Conservation (phyloP, 768 basidiomycete genomes). For the Mycena vulgaris region DNA sequence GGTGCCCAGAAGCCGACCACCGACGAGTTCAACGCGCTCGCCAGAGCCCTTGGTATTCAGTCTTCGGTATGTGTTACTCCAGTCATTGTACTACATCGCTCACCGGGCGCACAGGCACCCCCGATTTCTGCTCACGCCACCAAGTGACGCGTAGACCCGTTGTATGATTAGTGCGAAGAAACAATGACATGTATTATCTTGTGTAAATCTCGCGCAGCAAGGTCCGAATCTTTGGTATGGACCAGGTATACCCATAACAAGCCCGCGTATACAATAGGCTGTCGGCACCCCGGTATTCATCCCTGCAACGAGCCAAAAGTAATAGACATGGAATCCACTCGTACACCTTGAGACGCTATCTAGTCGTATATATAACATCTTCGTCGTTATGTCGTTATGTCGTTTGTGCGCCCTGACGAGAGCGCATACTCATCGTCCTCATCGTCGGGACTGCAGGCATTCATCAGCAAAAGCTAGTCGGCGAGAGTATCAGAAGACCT, state of each 20-base stretch:
- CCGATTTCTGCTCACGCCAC: constrained; percentile 24
- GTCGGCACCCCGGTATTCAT: no score
- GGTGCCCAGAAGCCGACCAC: constrained; percentile 59
- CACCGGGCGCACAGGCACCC: constrained; percentile 3
- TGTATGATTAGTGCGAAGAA: constrained; percentile 25
- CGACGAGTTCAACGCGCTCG: constrained; percentile 66
- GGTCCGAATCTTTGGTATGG: background rate
- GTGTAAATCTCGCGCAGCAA: background rate
- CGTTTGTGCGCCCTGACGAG: constrained; percentile 44
- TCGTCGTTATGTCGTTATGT: background rate
- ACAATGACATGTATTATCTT: constrained; percentile 14
- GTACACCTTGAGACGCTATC: constrained; percentile 1
- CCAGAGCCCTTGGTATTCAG: constrained; percentile 58
- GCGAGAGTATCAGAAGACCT: constrained; percentile 49
- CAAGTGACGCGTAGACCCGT: constrained; percentile 15
- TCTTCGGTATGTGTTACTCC: constrained; percentile 46
- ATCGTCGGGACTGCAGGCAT: constrained; percentile 71
- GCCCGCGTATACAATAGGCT: constrained; percentile 2
- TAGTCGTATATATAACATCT: background rate
- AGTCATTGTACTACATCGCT: background rate
- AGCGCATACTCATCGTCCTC: constrained; percentile 75
- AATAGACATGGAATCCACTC: background rate
- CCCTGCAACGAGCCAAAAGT: background rate
- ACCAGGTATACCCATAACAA: background rate
- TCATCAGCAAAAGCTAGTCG: constrained; percentile 25